These are phyloP conservation scores for Polygonum maritimum DNA, from an alignment of 148 eudicot genomes.

Conservation along the genomic window DNA sequence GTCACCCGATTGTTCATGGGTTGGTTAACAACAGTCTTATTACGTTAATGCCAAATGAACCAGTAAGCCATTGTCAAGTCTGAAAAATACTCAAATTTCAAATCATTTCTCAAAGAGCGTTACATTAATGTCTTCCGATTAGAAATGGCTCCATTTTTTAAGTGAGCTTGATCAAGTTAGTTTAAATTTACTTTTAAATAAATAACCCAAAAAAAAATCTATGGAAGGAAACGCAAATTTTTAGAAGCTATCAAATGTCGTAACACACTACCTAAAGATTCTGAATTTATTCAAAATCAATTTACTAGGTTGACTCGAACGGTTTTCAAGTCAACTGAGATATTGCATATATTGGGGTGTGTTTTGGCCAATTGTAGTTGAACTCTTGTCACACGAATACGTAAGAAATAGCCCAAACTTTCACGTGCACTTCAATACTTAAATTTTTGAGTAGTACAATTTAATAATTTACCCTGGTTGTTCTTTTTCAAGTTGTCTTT, in stretches of 20 bases:
- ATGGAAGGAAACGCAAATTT: not conserved
- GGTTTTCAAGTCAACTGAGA: not conserved
- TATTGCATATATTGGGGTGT: not conserved
- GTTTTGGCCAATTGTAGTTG: not conserved
- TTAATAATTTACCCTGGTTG: not conserved
- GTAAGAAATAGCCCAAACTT: not conserved
- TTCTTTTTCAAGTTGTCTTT: not conserved
- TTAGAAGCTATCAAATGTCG: slow-evolving; percentile 1
- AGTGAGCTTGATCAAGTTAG: not conserved
- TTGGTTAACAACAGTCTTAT: no score
- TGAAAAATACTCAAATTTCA: no score
- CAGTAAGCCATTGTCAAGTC: no score
- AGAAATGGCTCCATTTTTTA: no score
- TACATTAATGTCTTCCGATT: no score
- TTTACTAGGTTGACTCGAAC: not conserved
- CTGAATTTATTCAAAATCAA: not conserved
- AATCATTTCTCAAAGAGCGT: no score
- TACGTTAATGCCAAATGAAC: no score
- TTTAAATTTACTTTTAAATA: not conserved
- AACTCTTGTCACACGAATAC: not conserved
- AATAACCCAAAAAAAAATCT: not conserved
- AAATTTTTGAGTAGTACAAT: not conserved
- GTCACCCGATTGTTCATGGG: no score
- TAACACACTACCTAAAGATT: not conserved
- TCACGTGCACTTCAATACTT: not conserved